A percentile compares a stretch with the other conserved stretches of the same genome.
Conservation (phyloP, 352 stramenopile species). For the Elongisporangium prolatum region DNA sequence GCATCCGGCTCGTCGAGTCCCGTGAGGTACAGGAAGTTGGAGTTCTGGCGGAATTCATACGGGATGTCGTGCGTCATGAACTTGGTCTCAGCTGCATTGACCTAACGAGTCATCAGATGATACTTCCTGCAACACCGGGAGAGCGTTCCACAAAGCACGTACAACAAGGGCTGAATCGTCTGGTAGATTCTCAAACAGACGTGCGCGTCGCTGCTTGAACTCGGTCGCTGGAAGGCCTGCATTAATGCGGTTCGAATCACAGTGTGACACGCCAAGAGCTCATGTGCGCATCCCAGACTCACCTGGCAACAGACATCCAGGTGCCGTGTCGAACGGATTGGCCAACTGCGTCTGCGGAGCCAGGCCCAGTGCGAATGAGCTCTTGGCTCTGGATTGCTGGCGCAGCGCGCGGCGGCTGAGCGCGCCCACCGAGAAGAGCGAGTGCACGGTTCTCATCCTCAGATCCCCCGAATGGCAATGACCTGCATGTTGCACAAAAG, state of each 20-base stretch:
- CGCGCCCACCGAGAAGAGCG: background rate
- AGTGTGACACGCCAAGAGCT: background rate
- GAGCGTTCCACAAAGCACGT: conserved; percentile 6
- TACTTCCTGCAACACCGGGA: background rate
- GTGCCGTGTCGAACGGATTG: conserved; percentile 49
- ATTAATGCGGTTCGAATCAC: background rate
- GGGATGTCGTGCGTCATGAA: conserved; percentile 88
- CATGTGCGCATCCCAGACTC: background rate
- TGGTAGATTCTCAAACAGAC: conserved; percentile 57
- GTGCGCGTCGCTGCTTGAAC: conserved; percentile 55
- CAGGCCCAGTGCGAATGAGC: conserved; percentile 29
- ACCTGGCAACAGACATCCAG: conserved; percentile 52
- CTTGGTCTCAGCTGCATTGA: conserved; percentile 69
- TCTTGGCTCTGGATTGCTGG: conserved; percentile 2
- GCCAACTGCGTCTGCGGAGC: conserved; percentile 7
- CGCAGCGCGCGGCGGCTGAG: background rate
- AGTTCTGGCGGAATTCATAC: conserved; percentile 85
- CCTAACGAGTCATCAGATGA: conserved; percentile 9
- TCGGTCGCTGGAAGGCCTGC: conserved; percentile 52
- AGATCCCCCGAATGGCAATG: background rate
- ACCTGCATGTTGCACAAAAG: conserved; percentile 12
- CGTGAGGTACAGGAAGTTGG: conserved; percentile 84
- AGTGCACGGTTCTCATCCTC: background rate
- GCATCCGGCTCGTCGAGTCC: conserved; percentile 75
- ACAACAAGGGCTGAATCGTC: conserved; percentile 73